Percentiles rank a stretch among this genome's conserved stretches.
These are phyloP conservation scores for Rugonectria rugulosa DNA, from an alignment of 2,329 filamentous ascomycete species.

Conservation along the genomic window DNA sequence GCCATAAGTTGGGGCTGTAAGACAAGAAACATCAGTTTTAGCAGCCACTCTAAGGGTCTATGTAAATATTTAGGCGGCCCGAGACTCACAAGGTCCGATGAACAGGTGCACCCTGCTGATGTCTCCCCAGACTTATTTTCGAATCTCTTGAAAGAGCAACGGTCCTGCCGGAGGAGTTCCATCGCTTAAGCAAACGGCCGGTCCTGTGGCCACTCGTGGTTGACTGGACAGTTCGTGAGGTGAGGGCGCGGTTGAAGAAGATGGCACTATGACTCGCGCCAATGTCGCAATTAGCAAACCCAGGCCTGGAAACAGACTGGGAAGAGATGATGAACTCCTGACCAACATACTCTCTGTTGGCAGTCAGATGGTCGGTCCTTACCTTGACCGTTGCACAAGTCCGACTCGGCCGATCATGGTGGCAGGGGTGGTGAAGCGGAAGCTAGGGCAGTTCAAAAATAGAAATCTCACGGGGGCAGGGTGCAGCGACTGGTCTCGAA, in stretches of 20 bases:
- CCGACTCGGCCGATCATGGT: slow-evolving; percentile 33
- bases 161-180: slow-evolving; percentile 20
- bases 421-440: not conserved
- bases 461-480: not conserved
- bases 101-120: slow-evolving; percentile 9
- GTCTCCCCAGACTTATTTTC: slow-evolving; percentile 24
- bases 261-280: slow-evolving; percentile 17
- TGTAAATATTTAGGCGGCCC: not conserved
- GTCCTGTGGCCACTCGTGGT: slow-evolving; percentile 12
- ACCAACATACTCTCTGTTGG: not conserved
- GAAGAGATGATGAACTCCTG: not conserved
- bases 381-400: slow-evolving; percentile 25
- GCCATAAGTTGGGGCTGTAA: slow-evolving; percentile 39
- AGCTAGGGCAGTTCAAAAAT: not conserved
- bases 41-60: slow-evolving; percentile 2
- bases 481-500: not conserved
- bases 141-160: slow-evolving; percentile 22
- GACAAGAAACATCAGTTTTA: slow-evolving; percentile 8
- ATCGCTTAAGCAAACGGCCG: slow-evolving; percentile 5
- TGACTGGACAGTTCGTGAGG: slow-evolving; percentile 7
- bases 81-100: slow-evolving; percentile 33
- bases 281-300: not conserved
- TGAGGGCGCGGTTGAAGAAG: slow-evolving; percentile 23
- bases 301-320: not conserved
- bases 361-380: not conserved